Percentiles rank a stretch among this genome's conserved stretches.
Evolutionary conservation across 345 rosid species (phyloP).

Genomic region (Brassica nigra): DNA sequence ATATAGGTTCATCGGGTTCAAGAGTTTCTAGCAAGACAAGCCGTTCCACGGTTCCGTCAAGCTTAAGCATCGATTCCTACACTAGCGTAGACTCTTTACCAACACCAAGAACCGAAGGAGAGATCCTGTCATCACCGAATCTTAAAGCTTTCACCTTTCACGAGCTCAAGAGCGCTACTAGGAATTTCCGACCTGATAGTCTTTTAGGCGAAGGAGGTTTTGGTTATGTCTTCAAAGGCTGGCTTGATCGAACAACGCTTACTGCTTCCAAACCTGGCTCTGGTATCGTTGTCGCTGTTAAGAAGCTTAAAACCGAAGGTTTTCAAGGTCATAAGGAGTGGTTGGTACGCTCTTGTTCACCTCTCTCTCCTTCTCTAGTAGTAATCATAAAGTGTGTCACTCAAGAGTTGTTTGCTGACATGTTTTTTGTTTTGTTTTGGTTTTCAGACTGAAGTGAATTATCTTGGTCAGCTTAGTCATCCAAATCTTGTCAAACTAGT

Average conservation of each 20-base stretch:
- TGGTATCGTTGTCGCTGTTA: constrained; percentile 72
- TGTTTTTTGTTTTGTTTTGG: background rate
- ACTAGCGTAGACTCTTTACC: constrained; percentile 62
- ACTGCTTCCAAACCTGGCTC: constrained; percentile 80
- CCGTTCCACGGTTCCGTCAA: constrained; percentile 67
- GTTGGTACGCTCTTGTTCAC: background rate
- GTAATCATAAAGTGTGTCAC: background rate
- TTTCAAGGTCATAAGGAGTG: background rate
- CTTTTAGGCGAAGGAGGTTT: constrained; percentile 97
- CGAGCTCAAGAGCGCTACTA: constrained; percentile 83
- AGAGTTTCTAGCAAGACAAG: constrained; percentile 72
- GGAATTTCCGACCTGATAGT: constrained; percentile 89
- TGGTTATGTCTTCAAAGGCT: constrained; percentile 93
- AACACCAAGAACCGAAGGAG: constrained; percentile 88
- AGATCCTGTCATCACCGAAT: constrained; percentile 80
- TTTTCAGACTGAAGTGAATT: constrained; percentile 92
- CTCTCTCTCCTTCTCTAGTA: background rate
- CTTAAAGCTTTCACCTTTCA: constrained; percentile 76
- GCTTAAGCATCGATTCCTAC: constrained; percentile 63
- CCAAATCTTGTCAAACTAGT: constrained; percentile 83
- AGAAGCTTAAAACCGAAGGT: background rate
- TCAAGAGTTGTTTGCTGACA: constrained; percentile 6
- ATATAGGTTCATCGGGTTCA: constrained; percentile 51
- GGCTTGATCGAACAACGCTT: constrained; percentile 79
- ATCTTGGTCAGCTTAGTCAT: constrained; percentile 95